These are phyloP conservation scores for Ilex aquifolium DNA, from an alignment of 257 asterid genomes.

Conservation along the genomic window DNA sequence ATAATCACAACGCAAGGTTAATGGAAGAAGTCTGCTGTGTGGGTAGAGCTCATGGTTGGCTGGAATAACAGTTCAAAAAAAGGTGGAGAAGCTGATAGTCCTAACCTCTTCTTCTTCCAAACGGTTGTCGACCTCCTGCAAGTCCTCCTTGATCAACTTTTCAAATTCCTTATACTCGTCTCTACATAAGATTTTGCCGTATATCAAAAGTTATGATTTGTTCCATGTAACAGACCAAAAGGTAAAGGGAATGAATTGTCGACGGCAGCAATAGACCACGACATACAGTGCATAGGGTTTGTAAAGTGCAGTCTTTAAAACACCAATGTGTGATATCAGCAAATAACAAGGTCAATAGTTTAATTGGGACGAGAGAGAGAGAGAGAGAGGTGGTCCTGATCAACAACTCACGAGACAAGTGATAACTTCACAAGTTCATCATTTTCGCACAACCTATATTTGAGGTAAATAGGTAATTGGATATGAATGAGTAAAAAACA, in stretches of 20 bases:
- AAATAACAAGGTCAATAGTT: no score
- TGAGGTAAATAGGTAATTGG: no score
- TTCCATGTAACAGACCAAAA: background rate
- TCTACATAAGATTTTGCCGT: constrained; percentile 32
- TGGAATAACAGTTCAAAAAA: constrained; percentile 5
- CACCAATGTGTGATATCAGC: no score
- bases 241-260: background rate
- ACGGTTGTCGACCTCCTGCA: constrained; percentile 69
- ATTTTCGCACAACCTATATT: no score
- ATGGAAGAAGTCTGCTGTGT: constrained; percentile 7
- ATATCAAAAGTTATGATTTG: constrained; percentile 4
- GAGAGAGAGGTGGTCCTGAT: no score
- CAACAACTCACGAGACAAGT: no score
- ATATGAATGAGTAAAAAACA: no score
- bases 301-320: no score
- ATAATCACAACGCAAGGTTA: constrained; percentile 14
- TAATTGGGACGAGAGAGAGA: no score
- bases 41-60: constrained; percentile 1
- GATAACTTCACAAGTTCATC: no score
- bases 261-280: no score
- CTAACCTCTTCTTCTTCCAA: constrained; percentile 98
- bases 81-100: constrained; percentile 1
- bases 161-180: constrained; percentile 96
- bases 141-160: constrained; percentile 80
- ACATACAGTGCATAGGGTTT: no score